A percentile compares a stretch with the other conserved stretches of the same genome.
Conservation (phyloP, 2,329 filamentous ascomycete genomes). For the Lecanicillium sp. region DNA sequence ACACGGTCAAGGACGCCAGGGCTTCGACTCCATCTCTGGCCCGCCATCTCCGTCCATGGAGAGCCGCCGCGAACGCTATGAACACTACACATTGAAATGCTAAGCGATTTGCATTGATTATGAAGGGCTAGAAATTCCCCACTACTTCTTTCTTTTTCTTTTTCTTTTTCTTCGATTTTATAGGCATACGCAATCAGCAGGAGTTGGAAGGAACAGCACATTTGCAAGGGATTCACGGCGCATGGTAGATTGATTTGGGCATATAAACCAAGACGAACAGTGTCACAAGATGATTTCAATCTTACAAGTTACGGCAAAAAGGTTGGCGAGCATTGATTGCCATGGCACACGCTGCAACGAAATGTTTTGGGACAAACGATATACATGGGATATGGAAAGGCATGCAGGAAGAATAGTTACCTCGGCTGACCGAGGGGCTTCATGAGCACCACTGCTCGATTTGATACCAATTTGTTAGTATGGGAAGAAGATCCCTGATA, state of each 20-base stretch:
- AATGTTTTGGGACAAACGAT: not conserved
- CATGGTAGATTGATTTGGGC: constrained; percentile 5
- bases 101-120: constrained; percentile 3
- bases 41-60: constrained; percentile 17
- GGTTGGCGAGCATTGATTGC: too few species aligned
- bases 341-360: constrained; percentile 1
- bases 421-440: too few species aligned
- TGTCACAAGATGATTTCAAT: too few species aligned
- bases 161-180: constrained; percentile 1
- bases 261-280: too few species aligned
- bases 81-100: constrained; percentile 11
- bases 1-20: constrained; percentile 17
- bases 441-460: constrained; percentile 5
- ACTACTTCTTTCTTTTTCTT: constrained; percentile 7
- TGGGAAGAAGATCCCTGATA: not conserved
- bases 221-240: constrained; percentile 6
- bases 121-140: not conserved
- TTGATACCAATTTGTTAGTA: constrained; percentile 8
- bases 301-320: too few species aligned
- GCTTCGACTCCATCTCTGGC: constrained; percentile 16
- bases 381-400: too few species aligned
- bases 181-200: constrained; percentile 1
- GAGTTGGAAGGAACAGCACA: constrained; percentile 9
- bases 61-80: constrained; percentile 12
- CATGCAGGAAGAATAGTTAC: constrained; percentile 1